A percentile compares a stretch with the other conserved stretches of the same genome.
Evolutionary conservation across 2,329 filamentous ascomycete genomes (phyloP).

Genomic region (Pleomassaria siparia): DNA sequence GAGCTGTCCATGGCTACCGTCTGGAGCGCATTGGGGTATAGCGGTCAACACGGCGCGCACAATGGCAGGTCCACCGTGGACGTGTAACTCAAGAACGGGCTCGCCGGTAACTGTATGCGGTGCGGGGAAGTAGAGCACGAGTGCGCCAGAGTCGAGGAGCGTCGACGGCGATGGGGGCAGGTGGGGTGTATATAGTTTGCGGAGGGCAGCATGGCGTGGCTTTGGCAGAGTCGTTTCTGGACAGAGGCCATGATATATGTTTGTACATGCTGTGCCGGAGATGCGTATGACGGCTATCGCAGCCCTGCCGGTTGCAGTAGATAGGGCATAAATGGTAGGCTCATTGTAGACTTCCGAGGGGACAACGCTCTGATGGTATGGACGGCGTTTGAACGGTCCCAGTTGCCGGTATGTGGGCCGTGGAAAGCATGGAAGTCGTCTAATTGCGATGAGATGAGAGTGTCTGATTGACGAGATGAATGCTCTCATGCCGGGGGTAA

Average conservation of each 20-base stretch:
- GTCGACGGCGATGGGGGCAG: constrained; percentile 42
- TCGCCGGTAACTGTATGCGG: constrained; percentile 89
- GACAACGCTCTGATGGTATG: constrained; percentile 16
- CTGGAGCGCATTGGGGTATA: constrained; percentile 59
- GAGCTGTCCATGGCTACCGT: constrained; percentile 8
- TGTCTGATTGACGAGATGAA: constrained; percentile 14
- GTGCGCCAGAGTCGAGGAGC: constrained; percentile 72
- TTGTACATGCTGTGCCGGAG: constrained; percentile 74
- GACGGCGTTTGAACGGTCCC: constrained; percentile 14
- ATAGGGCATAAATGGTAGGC: constrained; percentile 85
- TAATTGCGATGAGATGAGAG: background rate
- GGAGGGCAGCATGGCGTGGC: constrained; percentile 68
- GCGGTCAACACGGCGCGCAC: constrained; percentile 82
- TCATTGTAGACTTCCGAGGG: constrained; percentile 17
- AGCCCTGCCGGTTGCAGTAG: constrained; percentile 79
- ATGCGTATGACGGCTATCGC: constrained; percentile 89
- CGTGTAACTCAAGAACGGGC: constrained; percentile 86
- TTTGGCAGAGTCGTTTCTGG: constrained; percentile 57
- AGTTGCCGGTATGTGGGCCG: constrained; percentile 13
- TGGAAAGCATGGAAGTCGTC: background rate
- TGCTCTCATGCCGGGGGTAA: constrained; percentile 41
- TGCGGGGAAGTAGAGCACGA: constrained; percentile 79
- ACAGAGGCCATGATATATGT: constrained; percentile 67
- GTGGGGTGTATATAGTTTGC: constrained; percentile 68
- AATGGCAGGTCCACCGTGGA: constrained; percentile 90